Base-by-base conservation (phyloP, 2,329 filamentous ascomycete species). In the Alternaria atra region DNA sequence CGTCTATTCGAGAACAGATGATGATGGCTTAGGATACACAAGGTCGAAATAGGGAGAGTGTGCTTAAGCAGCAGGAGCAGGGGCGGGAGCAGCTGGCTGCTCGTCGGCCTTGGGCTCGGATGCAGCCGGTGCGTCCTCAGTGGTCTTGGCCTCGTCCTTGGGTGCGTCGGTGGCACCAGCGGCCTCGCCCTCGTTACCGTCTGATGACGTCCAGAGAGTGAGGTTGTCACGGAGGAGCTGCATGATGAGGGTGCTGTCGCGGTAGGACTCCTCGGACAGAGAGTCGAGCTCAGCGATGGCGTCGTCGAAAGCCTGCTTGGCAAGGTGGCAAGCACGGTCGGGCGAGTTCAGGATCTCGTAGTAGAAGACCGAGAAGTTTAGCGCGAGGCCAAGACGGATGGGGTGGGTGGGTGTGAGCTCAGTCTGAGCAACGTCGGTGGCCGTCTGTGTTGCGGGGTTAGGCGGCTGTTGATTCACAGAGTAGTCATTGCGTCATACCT, bases 361-460 rank as follows among this genome's bases (percentile, higher is more conserved):
- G 89, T 97, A 97, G 87, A 97, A 97, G 77, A 97, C 94, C 68
- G 94, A 97, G 89, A 98, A 97, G 91, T 97, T 98, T 74, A 98
- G 90, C 73, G 94, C 94, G 77, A 98, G 91, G 82, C 94, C 94
- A 70, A 98, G 92, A 78, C 94, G 94, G 85, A 98, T 98, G 76
- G 94, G 94, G 87, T 98, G 94, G 65, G 95, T 98, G 66, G 94
- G 94, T 66, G 94, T 94, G 74, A 98, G 90, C 84, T 98, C 94
- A 71, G 92, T 97, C 87, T 97, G 94, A 74, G 95, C 95, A 78
- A 98, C 94, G 78, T 97, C 94, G 85, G 94, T 98, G 75, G 94
- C 94, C 83, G 92, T 97, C 93, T 95, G 60, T 57, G 35, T 32
- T n/a, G 23, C 35, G 44, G 39, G 77, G 58, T 71, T 60, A 70